Percentiles rank a stretch among this genome's conserved stretches.
Conservation (phyloP, 1,284 basidiomycete genomes). For the Peniophora sp. region DNA sequence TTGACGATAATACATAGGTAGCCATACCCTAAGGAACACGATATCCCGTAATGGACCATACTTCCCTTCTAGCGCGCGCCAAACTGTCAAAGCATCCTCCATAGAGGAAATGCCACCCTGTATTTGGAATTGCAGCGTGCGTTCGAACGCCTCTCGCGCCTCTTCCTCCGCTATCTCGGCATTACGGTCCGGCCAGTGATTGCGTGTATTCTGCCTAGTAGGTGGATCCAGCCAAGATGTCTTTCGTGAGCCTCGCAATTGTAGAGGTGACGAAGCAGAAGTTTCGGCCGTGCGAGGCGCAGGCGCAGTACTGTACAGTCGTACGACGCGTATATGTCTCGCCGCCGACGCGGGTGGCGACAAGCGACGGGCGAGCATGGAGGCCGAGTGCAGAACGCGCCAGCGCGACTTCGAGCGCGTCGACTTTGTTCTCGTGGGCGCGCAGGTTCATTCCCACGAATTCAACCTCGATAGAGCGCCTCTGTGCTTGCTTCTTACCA, state of each 20-base stretch:
- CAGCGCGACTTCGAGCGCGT: not conserved
- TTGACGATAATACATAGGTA: not conserved
- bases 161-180: not conserved
- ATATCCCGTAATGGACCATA: conserved; percentile 47
- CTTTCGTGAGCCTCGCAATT: no score
- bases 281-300: no score
- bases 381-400: not conserved
- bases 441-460: not conserved
- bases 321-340: no score
- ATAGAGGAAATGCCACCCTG: conserved; percentile 31
- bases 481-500: not conserved
- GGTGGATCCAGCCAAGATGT: not conserved
- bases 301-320: no score
- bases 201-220: not conserved
- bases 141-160: not conserved
- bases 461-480: not conserved
- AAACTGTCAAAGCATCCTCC: conserved; percentile 39
- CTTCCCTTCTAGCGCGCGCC: conserved; percentile 46
- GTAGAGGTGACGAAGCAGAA: no score
- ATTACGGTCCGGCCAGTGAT: not conserved
- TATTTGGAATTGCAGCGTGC: conserved; percentile 27
- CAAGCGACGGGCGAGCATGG: not conserved
- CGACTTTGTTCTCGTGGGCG: not conserved
- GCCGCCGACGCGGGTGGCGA: not conserved
- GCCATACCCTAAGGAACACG: conserved; percentile 36